Conservation (phyloP, 2,329 filamentous ascomycete genomes). For the Amphichorda felina region DNA sequence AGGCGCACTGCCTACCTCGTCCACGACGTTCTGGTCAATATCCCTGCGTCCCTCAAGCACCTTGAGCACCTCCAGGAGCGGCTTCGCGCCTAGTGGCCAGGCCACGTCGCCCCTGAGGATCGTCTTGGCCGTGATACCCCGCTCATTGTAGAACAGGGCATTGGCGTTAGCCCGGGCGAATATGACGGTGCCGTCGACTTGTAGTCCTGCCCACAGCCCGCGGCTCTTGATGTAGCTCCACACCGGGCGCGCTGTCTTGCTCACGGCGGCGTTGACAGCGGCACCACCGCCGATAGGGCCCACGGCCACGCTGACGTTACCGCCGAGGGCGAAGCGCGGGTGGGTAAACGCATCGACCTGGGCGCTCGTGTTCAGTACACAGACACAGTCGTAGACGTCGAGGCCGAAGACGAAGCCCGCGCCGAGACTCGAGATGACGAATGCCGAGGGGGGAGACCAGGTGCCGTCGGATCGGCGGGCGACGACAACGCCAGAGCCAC, state of each 20-base stretch:
- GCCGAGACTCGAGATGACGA: constrained; percentile 58
- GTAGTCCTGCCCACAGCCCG: constrained; percentile 67
- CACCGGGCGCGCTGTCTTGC: constrained; percentile 40
- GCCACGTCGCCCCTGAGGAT: constrained; percentile 26
- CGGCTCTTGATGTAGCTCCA: constrained; percentile 77
- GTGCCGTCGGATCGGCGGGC: constrained; percentile 43
- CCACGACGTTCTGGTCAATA: constrained; percentile 13
- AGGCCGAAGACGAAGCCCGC: constrained; percentile 61
- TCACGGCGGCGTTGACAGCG: constrained; percentile 30
- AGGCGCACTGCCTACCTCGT: constrained; percentile 12
- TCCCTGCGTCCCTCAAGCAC: constrained; percentile 20
- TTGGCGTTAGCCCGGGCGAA: constrained; percentile 71
- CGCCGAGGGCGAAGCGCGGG: constrained; percentile 54
- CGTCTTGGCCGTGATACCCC: constrained; percentile 20
- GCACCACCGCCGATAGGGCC: constrained; percentile 49
- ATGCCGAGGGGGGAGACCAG: constrained; percentile 65
- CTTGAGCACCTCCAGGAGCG: constrained; percentile 25
- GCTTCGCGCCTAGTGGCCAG: constrained; percentile 25
- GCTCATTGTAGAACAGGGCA: constrained; percentile 61
- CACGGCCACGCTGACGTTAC: constrained; percentile 56
- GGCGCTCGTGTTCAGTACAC: constrained; percentile 59
- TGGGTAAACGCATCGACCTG: constrained; percentile 58
- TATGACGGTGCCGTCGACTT: constrained; percentile 70
- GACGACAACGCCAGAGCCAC: constrained; percentile 47
- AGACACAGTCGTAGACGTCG: constrained; percentile 67